These are phyloP conservation scores for Sequoia sempervirens DNA, from an alignment of 75 land plant genomes.

Conservation along the genomic window DNA sequence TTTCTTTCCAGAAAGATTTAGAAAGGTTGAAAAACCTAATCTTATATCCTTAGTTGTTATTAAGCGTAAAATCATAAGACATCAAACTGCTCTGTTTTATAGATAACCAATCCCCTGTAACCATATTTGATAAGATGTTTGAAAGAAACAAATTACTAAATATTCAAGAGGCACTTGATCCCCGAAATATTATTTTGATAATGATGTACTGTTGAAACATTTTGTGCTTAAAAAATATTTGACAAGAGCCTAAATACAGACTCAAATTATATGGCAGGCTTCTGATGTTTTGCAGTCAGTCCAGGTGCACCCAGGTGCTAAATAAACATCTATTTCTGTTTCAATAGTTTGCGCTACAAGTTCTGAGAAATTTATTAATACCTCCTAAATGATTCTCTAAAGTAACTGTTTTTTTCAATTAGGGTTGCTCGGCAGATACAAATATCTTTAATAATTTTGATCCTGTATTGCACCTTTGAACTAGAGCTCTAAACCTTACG, in stretches of 20 bases:
- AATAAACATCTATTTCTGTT: not conserved
- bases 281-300: not conserved
- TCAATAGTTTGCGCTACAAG: not conserved
- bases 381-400: conserved; percentile 16
- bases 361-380: no score
- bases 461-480: not conserved
- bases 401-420: not conserved
- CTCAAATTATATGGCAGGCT: not conserved
- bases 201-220: not conserved
- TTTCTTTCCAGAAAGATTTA: no score
- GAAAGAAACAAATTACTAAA: not conserved
- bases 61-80: no score
- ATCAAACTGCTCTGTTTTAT: no score
- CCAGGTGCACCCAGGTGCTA: not conserved
- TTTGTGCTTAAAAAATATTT: not conserved
- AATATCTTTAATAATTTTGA: not conserved
- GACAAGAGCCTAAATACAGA: not conserved
- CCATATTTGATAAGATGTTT: no score
- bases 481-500: not conserved
- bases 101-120: no score
- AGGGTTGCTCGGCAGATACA: not conserved
- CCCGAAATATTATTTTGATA: no score
- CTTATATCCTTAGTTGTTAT: no score
- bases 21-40: no score
- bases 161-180: no score